Evolutionary conservation across 2,329 filamentous ascomycete species (phyloP).

Genomic region (Albophoma yamanashiensis): DNA sequence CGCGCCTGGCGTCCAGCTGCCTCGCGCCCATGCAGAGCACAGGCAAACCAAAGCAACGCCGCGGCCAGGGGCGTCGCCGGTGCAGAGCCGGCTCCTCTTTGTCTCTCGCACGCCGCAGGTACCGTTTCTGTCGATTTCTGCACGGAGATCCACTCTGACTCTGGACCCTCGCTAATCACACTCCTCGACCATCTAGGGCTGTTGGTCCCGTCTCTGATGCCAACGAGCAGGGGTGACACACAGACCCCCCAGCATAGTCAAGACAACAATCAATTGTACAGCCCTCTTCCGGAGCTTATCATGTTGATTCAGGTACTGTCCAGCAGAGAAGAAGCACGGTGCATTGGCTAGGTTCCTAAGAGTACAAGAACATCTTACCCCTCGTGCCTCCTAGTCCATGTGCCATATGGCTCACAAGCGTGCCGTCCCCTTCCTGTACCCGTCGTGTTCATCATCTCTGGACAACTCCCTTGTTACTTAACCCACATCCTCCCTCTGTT

Average conservation of each 20-base stretch:
- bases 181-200: conserved; percentile 1
- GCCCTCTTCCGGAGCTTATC: conserved; percentile 15
- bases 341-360: conserved; percentile 13
- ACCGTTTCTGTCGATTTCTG: conserved; percentile 18
- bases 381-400: conserved; percentile 12
- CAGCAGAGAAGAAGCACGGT: conserved; percentile 16
- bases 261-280: conserved; percentile 23
- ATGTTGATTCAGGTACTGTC: conserved; percentile 18
- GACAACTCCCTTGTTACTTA: conserved; percentile 15
- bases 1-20: neutral
- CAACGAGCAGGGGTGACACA: conserved; percentile 14
- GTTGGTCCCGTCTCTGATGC: conserved; percentile 13
- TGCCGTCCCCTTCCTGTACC: conserved; percentile 9
- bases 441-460: conserved; percentile 11
- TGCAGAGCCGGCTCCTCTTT: conserved; percentile 7
- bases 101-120: conserved; percentile 17
- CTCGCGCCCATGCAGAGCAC: conserved; percentile 7
- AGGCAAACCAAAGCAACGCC: conserved; percentile 7
- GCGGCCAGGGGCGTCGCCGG: conserved; percentile 5
- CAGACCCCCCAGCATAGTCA: conserved; percentile 18
- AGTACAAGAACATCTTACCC: conserved; percentile 20
- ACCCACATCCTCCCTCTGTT: conserved; percentile 11
- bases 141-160: conserved; percentile 16
- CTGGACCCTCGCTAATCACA: conserved; percentile 4
- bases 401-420: conserved; percentile 9